Percentiles rank a stretch among this genome's conserved stretches.
phyloP scores from a whole-genome alignment of 2,329 filamentous ascomycete genomes.

The Cercospora citrullina region DNA sequence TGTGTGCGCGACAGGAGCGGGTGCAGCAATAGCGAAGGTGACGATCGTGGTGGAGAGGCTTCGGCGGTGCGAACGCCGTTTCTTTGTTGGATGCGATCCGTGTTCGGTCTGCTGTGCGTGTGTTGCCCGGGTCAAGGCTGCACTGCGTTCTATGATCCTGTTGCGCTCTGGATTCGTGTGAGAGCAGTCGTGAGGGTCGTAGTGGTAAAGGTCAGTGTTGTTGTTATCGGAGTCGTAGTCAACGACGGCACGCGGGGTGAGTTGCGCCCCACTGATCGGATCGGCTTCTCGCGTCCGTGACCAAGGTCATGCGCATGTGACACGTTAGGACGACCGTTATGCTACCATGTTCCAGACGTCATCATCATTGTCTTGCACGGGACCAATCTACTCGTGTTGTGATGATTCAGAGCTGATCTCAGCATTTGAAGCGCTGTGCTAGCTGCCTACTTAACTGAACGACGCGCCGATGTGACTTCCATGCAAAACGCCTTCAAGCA shows the following conservation, averaged over 20 bases:
- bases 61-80: neutral
- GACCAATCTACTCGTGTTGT: neutral
- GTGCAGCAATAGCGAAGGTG: neutral
- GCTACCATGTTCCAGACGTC: neutral
- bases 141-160: neutral
- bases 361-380: neutral
- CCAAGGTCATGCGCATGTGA: neutral
- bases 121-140: neutral
- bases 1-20: neutral
- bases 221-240: neutral
- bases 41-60: neutral
- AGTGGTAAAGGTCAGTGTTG: neutral
- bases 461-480: neutral
- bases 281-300: neutral
- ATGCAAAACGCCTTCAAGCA: neutral
- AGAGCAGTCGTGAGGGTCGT: neutral
- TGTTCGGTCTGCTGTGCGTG: neutral
- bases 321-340: neutral
- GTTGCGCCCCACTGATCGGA: neutral
- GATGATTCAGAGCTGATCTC: neutral
- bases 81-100: neutral
- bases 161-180: neutral
- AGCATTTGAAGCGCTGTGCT: conserved; percentile 3
- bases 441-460: conserved; percentile 7
- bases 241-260: neutral